Evolutionary conservation across 345 rosid genomes (phyloP).

Genomic region (Jatropha curcas): DNA sequence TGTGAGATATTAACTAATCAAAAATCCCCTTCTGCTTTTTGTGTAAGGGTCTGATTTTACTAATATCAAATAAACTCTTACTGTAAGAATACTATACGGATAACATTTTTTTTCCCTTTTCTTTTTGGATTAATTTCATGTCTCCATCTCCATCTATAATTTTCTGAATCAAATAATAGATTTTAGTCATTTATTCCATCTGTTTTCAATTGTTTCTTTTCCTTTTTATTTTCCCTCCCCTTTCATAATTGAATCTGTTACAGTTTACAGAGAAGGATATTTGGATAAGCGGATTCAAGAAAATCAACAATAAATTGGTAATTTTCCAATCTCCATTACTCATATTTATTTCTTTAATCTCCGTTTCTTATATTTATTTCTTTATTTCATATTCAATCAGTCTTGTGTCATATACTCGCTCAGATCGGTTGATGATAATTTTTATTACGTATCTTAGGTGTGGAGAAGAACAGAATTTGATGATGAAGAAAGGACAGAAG

Average conservation of each 20-base stretch:
- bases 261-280: not conserved
- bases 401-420: not conserved
- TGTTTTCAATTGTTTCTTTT: not conserved
- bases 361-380: too few species aligned
- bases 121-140: not conserved
- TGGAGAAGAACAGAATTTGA: conserved; percentile 17
- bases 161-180: not conserved
- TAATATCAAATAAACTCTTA: conserved; percentile 31
- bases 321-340: not conserved
- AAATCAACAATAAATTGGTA: conserved; percentile 8
- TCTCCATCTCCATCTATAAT: not conserved
- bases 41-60: conserved; percentile 50
- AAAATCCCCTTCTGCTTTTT: conserved; percentile 48
- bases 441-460: not conserved
- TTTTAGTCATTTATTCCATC: not conserved
- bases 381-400: not conserved
- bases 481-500: conserved; percentile 13
- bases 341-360: too few species aligned
- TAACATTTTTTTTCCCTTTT: not conserved
- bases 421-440: not conserved
- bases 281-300: not conserved
- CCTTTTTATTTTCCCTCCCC: not conserved
- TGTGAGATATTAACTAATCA: conserved; percentile 19
- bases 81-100: conserved; percentile 10
- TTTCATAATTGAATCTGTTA: not conserved